A percentile compares a stretch with the other conserved stretches of the same genome.
Evolutionary conservation across 108 stramenopile genomes (phyloP).

Genomic region (Epipyxis sp.): DNA sequence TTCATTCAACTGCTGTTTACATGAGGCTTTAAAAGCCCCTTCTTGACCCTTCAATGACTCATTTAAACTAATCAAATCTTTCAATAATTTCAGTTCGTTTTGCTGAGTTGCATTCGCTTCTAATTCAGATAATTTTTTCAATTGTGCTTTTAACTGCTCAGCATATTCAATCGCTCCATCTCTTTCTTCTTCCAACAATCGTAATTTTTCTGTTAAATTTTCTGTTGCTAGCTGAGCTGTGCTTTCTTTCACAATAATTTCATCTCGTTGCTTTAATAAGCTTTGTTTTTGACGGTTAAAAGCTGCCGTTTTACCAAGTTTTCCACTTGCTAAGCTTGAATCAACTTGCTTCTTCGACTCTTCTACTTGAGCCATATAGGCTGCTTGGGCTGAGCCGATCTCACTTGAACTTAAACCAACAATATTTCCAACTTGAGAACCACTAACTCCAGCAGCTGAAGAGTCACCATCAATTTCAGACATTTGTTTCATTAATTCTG

Average conservation of each 20-base stretch:
- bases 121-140: slow-evolving; percentile 15
- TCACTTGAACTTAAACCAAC: slow-evolving; percentile 8
- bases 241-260: neutral
- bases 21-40: slow-evolving; percentile 1
- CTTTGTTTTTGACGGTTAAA: slow-evolving; percentile 18
- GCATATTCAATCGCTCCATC: neutral
- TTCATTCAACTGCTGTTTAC: slow-evolving; percentile 5
- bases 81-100: neutral
- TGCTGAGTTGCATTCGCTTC: neutral
- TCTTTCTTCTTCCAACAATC: slow-evolving; percentile 1
- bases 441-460: slow-evolving; percentile 1
- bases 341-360: slow-evolving; percentile 19
- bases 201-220: neutral
- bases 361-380: slow-evolving; percentile 13
- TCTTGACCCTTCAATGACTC: slow-evolving; percentile 19
- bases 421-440: slow-evolving; percentile 25
- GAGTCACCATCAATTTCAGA: slow-evolving; percentile 18
- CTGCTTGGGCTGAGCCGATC: slow-evolving; percentile 14
- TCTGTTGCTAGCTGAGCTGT: neutral
- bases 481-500: slow-evolving; percentile 28
- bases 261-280: slow-evolving; percentile 31
- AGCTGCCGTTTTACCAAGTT: slow-evolving; percentile 19
- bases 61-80: slow-evolving; percentile 19
- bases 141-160: neutral
- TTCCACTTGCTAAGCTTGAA: slow-evolving; percentile 11